These are phyloP conservation scores for Streptanthus diversifolius DNA, from an alignment of 345 rosid species.

Conservation along the genomic window DNA sequence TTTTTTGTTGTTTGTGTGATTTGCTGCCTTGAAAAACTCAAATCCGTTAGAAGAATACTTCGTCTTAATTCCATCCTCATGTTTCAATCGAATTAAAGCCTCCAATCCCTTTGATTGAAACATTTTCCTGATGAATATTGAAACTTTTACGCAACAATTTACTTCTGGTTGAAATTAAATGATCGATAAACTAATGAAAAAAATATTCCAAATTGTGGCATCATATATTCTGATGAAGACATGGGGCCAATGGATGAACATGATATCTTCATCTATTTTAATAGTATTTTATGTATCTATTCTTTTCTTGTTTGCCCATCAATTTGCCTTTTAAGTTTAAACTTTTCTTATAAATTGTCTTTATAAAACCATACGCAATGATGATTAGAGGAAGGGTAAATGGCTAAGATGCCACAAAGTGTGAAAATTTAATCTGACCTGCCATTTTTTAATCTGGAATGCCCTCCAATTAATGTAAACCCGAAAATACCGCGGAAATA, in stretches of 20 bases:
- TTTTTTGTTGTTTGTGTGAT: background rate
- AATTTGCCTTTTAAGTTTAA: background rate
- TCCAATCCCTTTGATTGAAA: background rate
- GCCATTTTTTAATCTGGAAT: too few relatives aligned
- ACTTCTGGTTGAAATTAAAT: background rate
- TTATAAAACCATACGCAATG: background rate
- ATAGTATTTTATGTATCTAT: background rate
- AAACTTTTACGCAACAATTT: background rate
- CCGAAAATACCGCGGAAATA: too few relatives aligned
- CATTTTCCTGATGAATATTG: background rate
- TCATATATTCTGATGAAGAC: constrained; percentile 27
- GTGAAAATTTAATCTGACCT: too few relatives aligned
- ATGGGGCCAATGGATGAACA: constrained; percentile 27
- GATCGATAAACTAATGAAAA: constrained; percentile 4
- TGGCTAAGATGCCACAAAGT: too few relatives aligned
- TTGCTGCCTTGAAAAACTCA: background rate
- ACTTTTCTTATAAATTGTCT: background rate
- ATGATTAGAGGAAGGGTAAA: background rate
- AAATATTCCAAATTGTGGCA: constrained; percentile 20
- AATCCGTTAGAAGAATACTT: background rate
- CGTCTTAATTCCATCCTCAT: background rate
- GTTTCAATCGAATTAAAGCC: background rate
- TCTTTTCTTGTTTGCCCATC: background rate
- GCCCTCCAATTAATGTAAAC: too few relatives aligned
- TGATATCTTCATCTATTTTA: constrained; percentile 6